phyloP scores from a whole-genome alignment of 1,139 yeast species.

The Lodderomyces theae region DNA sequence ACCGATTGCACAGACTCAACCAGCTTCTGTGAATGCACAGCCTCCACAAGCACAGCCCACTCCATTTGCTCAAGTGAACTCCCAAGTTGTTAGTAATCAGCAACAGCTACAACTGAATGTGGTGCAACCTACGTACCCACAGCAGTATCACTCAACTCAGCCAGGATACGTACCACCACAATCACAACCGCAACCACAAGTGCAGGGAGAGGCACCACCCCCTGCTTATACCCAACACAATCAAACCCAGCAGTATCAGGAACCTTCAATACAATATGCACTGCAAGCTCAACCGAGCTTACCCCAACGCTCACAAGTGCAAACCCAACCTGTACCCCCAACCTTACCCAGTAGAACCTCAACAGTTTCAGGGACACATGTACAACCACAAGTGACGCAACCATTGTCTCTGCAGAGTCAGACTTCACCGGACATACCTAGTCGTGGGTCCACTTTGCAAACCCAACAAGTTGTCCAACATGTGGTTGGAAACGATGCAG shows the following conservation, averaged over 20 bases:
- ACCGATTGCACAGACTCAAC: background rate
- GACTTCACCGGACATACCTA: too few species aligned
- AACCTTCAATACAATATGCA: slow-evolving; percentile 3
- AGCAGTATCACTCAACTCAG: slow-evolving; percentile 6
- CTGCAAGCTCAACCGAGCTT: too few species aligned
- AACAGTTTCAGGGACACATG: background rate
- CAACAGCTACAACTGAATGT: slow-evolving; percentile 6
- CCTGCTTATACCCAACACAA: slow-evolving; percentile 8
- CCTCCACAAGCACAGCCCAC: slow-evolving; percentile 1
- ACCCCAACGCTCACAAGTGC: too few species aligned
- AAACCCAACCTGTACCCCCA: background rate
- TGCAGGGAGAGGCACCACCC: slow-evolving; percentile 4
- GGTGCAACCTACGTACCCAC: slow-evolving; percentile 7
- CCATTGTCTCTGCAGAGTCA: too few species aligned
- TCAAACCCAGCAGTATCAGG: slow-evolving; percentile 9
- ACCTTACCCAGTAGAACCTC: background rate
- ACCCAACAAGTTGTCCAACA: too few species aligned
- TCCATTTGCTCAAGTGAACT: background rate
- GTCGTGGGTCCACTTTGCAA: too few species aligned
- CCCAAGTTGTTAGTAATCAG: background rate
- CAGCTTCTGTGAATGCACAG: background rate
- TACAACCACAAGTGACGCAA: too few species aligned
- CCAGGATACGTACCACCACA: slow-evolving; percentile 8
- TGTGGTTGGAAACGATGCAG: too few species aligned
- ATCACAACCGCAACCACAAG: slow-evolving; percentile 9